A percentile compares a stretch with the other conserved stretches of the same genome.
Conservation (phyloP, 2,329 filamentous ascomycete genomes). For the Hypoxylon sp. region DNA sequence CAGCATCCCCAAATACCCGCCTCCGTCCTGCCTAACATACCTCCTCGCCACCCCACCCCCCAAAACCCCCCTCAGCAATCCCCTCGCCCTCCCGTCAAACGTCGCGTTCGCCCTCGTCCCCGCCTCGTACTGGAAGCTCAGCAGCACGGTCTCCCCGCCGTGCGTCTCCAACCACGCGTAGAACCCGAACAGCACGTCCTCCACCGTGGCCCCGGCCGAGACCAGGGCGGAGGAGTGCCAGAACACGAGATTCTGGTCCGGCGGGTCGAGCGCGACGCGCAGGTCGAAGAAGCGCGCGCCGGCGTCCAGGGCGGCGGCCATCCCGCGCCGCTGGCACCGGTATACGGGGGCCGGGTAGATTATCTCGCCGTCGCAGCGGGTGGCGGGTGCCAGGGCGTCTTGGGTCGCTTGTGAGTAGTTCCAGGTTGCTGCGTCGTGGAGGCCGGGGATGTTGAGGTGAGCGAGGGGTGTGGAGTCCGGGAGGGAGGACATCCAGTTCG, state of each 20-base stretch:
- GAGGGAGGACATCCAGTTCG: conserved; percentile 63
- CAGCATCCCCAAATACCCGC: conserved; percentile 35
- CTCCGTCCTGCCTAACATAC: conserved; percentile 55
- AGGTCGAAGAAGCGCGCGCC: conserved; percentile 67
- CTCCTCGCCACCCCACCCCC: conserved; percentile 57
- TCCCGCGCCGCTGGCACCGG: conserved; percentile 59
- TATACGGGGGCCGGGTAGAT: conserved; percentile 54
- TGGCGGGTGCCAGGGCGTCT: conserved; percentile 57
- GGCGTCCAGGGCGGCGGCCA: conserved; percentile 60
- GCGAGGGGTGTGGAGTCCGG: conserved; percentile 60
- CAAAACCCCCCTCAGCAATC: conserved; percentile 57
- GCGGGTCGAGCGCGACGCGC: conserved; percentile 64
- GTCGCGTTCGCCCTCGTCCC: conserved; percentile 53
- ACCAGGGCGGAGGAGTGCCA: conserved; percentile 64
- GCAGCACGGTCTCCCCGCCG: conserved; percentile 61
- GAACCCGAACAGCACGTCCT: conserved; percentile 63
- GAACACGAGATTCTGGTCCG: conserved; percentile 62
- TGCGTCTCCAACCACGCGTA: conserved; percentile 65
- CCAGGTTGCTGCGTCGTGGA: conserved; percentile 67
- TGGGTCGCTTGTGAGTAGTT: conserved; percentile 64
- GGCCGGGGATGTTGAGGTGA: conserved; percentile 66
- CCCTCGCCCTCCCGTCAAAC: conserved; percentile 58
- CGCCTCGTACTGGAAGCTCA: conserved; percentile 65
- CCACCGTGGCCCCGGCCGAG: conserved; percentile 60
- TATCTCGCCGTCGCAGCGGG: conserved; percentile 57